These are phyloP conservation scores for Pyricularia sp. DNA, from an alignment of 2,329 filamentous ascomycete genomes.

Conservation along the genomic window DNA sequence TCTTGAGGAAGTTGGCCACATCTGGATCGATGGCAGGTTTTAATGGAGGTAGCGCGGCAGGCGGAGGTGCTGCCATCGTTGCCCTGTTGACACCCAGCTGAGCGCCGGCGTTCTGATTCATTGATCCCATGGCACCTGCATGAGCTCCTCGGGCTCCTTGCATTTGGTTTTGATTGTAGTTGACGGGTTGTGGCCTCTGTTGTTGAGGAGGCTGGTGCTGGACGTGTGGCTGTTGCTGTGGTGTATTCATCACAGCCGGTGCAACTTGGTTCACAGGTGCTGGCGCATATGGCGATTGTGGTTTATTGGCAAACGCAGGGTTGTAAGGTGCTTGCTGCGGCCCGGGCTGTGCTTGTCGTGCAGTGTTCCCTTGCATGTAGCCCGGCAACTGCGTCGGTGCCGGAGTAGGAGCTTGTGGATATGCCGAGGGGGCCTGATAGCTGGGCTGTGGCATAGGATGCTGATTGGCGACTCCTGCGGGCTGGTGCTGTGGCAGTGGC, in stretches of 20 bases:
- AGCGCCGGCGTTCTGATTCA: neutral
- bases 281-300: slow-evolving; percentile 10
- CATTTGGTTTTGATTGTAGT: neutral
- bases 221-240: slow-evolving; percentile 4
- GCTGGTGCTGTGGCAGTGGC: slow-evolving; percentile 10
- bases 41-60: slow-evolving; percentile 5
- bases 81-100: neutral
- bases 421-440: slow-evolving; percentile 10
- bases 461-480: slow-evolving; percentile 7
- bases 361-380: slow-evolving; percentile 11
- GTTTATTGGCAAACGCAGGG: slow-evolving; percentile 17
- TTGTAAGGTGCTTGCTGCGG: slow-evolving; percentile 16
- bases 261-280: slow-evolving; percentile 3
- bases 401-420: slow-evolving; percentile 13
- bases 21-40: slow-evolving; percentile 29
- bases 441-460: slow-evolving; percentile 6
- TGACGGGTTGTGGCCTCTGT: neutral
- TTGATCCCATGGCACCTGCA: neutral
- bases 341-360: slow-evolving; percentile 11
- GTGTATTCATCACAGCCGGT: neutral
- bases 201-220: slow-evolving; percentile 4
- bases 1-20: slow-evolving; percentile 27
- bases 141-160: neutral
- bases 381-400: slow-evolving; percentile 13
- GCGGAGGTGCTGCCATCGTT: neutral